Evolutionary conservation across 2,329 filamentous ascomycete species (phyloP).

Genomic region (Cladosporium oxysporum): DNA sequence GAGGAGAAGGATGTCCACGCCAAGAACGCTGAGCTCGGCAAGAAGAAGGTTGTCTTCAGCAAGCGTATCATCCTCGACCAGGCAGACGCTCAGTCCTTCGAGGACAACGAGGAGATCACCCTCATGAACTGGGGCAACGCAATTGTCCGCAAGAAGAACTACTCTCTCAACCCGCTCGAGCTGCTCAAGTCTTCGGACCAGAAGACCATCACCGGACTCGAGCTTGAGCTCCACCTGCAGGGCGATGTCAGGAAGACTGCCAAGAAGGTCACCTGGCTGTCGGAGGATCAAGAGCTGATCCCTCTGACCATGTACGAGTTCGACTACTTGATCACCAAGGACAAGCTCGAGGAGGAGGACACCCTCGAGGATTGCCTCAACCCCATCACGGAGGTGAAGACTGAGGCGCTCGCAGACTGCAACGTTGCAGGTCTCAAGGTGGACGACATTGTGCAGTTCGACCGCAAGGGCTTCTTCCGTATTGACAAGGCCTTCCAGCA

Average conservation of each 20-base stretch:
- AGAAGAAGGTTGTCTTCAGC: conserved; percentile 81
- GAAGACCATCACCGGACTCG: conserved; percentile 65
- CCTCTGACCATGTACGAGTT: conserved; percentile 89
- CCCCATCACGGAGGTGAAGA: conserved; percentile 71
- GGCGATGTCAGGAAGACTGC: conserved; percentile 94
- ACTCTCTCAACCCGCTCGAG: conserved; percentile 53
- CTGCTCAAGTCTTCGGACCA: conserved; percentile 54
- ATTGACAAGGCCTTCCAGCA: conserved; percentile 67
- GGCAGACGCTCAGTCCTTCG: conserved; percentile 78
- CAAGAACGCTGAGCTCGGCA: conserved; percentile 83
- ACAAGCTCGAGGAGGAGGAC: conserved; percentile 88
- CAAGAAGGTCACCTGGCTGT: conserved; percentile 96
- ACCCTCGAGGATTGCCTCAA: conserved; percentile 81
- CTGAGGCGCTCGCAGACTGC: conserved; percentile 75
- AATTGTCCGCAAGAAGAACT: conserved; percentile 66
- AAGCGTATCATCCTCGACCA: conserved; percentile 79
- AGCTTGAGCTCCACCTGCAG: conserved; percentile 83
- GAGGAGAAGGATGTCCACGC: conserved; percentile 83
- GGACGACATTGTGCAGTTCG: conserved; percentile 92
- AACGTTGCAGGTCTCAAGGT: conserved; percentile 77
- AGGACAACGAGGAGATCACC: conserved; percentile 85
- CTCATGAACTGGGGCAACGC: conserved; percentile 97
- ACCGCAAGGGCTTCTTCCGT: conserved; percentile 88
- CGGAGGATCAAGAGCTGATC: conserved; percentile 73
- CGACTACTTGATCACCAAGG: conserved; percentile 92